Evolutionary conservation across 768 basidiomycete genomes (phyloP), one percentile per base, ranked within the genome.

Genomic region (Galerina sulciceps): DNA sequence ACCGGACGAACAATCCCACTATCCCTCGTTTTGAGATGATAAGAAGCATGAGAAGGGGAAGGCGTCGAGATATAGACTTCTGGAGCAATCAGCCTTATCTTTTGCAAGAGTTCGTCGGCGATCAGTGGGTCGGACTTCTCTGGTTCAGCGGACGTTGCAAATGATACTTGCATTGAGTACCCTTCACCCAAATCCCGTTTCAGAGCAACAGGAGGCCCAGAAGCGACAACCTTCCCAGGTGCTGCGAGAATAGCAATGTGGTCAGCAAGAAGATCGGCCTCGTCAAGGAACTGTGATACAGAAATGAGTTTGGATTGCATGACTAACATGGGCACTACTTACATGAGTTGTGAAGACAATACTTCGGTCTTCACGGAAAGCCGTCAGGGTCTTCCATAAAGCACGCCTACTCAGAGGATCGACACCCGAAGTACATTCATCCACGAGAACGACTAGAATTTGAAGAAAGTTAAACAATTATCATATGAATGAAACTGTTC

Each of bases 291-390:
- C 85, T 87, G 61, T 18, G 42, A 14, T 18, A 34, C 35, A 3
- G 17, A 38, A 15, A 20, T 13, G 20, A 31, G 6, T 9, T 13
- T 4, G 13, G 20, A 9, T 10, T n/a, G 10, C n/a, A 34, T 18
- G 13, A 34, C 1, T 11, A 14, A 23, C 23, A 43, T 1, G n/a
- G 6, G 54, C 35, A 43, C 54, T 18, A 55, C 85, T 53, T 68
- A 88, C 88, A 73, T 93, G 91, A 0, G 91, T 94, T 0, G 91
- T 93, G 68, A 92, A 87, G 2, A 93, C 76, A 37, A 93, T 85
- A 0, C 87, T 85, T 47, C 88, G 77, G 42, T 87, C 85, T 35
- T 86, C 76, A 13, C 87, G 82, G 56, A 89, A 84, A 2, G 85
- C 80, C 3, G 83, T 90, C 55, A 94, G 72, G 0, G 86, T 88